Base-by-base conservation (phyloP, 2,329 filamentous ascomycete species). In the Trichophyton mentagrophytes region DNA sequence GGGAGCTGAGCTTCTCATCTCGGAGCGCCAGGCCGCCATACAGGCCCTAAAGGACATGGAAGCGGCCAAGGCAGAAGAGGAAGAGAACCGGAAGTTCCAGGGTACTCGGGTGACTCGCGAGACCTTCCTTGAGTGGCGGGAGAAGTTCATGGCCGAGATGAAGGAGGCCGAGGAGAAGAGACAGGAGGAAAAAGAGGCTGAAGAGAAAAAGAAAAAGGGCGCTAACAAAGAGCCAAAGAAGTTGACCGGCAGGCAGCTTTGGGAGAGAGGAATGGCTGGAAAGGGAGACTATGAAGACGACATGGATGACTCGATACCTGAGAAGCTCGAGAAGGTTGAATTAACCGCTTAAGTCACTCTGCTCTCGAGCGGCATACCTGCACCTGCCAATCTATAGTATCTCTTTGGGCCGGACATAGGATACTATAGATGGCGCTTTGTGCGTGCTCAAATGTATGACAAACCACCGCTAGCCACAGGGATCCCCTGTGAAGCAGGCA, bases 11-110 rank as follows among this genome's bases (percentile, higher is more conserved):
- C 81, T 85, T 67, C 81, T 99, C 62, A 85, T 97, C 66, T 75
- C 80, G 15, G 85, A 90, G 64, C 85, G 93, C 53, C 83, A 85
- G 69, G 83, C 84, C 61, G 87, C 79, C 7, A 82, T 79, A 15
- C 76, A 83, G 66, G 80, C 78, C 1, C 67, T 76, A 58, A 76
- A 74, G 58, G 82, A 85, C 57, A 70, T 78, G 57, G 80, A 78
- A 63, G 74, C 79, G 1, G 81, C 80, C 6, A 81, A 83, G 68
- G 79, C 69, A 0, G 93, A 99, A 76, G 85, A 88, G 64, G 90
- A 93, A 73, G 93, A 99, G 78, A 99, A 99, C 73, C 85, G 87
- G 68, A 97, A 96, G 75, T 99, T 99, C 74, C 88, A 95, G 72
- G 93, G 93, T 61, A 89, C 89, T 40, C 80, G 85, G 36, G 93